These are phyloP conservation scores for Candida bentonensis DNA, from an alignment of 805 yeast species.

Conservation along the genomic window DNA sequence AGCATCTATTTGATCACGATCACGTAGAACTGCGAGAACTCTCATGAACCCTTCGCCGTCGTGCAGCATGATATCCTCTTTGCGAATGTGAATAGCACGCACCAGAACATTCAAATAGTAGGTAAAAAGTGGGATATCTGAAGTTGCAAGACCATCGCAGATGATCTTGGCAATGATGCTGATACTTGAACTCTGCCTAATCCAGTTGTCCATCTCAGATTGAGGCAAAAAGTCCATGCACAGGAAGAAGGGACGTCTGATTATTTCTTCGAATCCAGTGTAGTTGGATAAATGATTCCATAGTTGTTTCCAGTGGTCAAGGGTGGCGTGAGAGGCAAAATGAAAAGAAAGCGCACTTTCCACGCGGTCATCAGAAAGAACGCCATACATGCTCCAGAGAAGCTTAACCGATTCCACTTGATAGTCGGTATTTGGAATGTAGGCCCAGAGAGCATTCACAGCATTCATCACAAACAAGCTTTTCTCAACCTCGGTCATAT, in stretches of 20 bases:
- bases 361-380: background rate
- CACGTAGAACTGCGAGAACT: conserved; percentile 8
- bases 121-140: background rate
- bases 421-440: background rate
- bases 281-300: background rate
- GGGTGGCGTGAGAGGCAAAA: background rate
- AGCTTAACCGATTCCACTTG: background rate
- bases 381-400: background rate
- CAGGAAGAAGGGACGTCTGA: background rate
- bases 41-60: conserved; percentile 6
- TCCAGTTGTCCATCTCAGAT: background rate
- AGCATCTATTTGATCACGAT: conserved; percentile 11
- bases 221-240: background rate
- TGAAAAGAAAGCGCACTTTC: background rate
- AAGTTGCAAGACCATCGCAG: background rate
- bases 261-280: background rate
- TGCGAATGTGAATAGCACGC: background rate
- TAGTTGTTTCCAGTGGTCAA: background rate
- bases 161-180: background rate
- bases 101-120: background rate
- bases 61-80: background rate
- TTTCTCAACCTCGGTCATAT: background rate
- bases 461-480: background rate
- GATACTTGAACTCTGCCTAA: background rate
- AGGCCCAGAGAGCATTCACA: background rate